Evolutionary conservation across 129 eudicot species (phyloP).

Genomic region (Centella asiatica): DNA sequence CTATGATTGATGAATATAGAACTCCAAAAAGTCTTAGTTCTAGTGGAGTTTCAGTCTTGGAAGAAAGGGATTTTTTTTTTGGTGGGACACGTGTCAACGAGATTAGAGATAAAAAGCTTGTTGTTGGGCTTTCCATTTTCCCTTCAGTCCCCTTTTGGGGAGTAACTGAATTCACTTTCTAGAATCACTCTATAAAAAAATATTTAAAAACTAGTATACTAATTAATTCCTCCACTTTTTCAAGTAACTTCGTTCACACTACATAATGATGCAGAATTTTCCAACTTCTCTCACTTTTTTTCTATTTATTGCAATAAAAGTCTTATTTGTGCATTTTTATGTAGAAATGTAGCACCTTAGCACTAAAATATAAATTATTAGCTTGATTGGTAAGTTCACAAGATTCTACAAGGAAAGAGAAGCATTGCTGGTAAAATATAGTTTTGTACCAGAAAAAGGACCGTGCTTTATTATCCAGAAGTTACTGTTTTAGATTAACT

Average conservation of each 20-base stretch:
- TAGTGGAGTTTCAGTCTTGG: slow-evolving; percentile 40
- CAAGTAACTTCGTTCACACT: slow-evolving; percentile 1
- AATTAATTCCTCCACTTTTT: neutral
- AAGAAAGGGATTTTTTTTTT: slow-evolving; percentile 40
- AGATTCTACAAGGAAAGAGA: neutral
- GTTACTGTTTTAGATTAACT: too few species aligned
- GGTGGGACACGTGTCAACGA: slow-evolving; percentile 33
- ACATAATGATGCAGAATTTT: neutral
- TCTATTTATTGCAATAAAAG: neutral
- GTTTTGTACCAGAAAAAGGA: too few species aligned
- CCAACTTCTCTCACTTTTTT: neutral
- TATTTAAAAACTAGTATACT: slow-evolving; percentile 10
- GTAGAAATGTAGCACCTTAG: neutral
- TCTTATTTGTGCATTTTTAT: neutral
- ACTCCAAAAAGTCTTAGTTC: too few species aligned
- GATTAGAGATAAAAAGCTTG: slow-evolving; percentile 4
- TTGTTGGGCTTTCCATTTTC: slow-evolving; percentile 15
- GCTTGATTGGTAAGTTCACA: neutral
- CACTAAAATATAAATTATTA: neutral
- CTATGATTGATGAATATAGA: too few species aligned
- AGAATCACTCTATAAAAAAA: slow-evolving; percentile 29
- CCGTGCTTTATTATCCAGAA: too few species aligned
- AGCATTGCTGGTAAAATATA: neutral
- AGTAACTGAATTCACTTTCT: slow-evolving; percentile 24
- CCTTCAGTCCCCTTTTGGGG: slow-evolving; percentile 55